Percentiles rank a stretch among this genome's conserved stretches.
Evolutionary conservation across 2,329 filamentous ascomycete species (phyloP).

Genomic region (Trichoderma sp.): DNA sequence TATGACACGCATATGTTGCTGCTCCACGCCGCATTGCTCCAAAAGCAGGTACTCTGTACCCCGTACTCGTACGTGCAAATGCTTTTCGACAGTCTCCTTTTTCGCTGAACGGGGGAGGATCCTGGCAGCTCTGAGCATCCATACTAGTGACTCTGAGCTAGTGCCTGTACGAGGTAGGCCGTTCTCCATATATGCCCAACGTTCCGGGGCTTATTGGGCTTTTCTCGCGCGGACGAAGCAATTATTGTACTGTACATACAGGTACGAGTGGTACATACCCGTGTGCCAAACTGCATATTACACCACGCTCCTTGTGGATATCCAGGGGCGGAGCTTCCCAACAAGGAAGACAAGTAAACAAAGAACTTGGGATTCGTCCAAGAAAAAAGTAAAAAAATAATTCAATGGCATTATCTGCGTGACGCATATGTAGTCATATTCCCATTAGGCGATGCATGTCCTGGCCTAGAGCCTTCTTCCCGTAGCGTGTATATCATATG

Average conservation of each 20-base stretch:
- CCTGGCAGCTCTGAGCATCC: neutral
- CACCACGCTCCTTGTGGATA: neutral
- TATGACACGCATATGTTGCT: neutral
- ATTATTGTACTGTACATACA: neutral
- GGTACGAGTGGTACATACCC: neutral
- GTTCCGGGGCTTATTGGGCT: neutral
- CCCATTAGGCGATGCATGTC: conserved; percentile 1
- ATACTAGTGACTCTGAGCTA: neutral
- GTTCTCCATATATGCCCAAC: neutral
- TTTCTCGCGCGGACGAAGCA: neutral
- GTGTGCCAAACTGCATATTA: neutral
- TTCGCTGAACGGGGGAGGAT: neutral
- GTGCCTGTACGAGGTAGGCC: neutral
- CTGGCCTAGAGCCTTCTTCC: neutral
- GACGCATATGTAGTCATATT: conserved; percentile 5
- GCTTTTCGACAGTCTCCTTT: neutral
- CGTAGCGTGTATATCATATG: conserved; percentile 3
- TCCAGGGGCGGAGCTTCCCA: neutral
- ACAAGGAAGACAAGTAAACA: neutral
- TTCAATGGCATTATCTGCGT: neutral
- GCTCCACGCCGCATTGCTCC: neutral
- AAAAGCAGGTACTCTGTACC: neutral
- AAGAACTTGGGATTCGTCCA: neutral
- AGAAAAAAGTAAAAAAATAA: neutral
- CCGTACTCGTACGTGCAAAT: neutral